phyloP scores from a whole-genome alignment of 306 rosid species.

The Clitoria ternatea region DNA sequence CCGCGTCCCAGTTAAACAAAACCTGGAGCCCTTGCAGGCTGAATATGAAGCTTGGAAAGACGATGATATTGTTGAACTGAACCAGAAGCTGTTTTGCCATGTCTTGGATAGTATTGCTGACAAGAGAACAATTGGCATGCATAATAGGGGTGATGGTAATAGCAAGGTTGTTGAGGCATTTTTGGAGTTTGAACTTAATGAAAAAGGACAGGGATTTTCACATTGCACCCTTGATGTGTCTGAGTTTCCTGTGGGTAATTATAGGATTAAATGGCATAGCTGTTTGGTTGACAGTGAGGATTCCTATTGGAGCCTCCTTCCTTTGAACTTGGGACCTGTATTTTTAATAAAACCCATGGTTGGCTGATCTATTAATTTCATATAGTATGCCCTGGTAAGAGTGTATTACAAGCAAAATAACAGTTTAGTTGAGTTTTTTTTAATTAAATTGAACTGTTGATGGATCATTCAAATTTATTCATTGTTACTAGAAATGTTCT shows the following conservation, averaged over 20 bases:
- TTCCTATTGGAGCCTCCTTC: slow-evolving; percentile 52
- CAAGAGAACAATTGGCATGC: background rate
- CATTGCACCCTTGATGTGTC: slow-evolving; percentile 66
- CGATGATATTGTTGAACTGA: background rate
- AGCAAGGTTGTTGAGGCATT: slow-evolving; percentile 29
- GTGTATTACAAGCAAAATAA: no score
- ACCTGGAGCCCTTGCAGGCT: background rate
- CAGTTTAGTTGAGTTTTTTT: no score
- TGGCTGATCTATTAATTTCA: slow-evolving; percentile 3
- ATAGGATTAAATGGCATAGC: slow-evolving; percentile 60
- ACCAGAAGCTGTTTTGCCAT: slow-evolving; percentile 20
- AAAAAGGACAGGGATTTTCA: slow-evolving; percentile 64
- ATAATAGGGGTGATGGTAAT: background rate
- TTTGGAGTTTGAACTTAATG: slow-evolving; percentile 36
- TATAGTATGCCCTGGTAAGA: background rate
- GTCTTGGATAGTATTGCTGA: slow-evolving; percentile 28
- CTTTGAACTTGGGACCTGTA: slow-evolving; percentile 54
- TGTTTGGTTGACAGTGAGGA: slow-evolving; percentile 48
- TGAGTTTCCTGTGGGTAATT: slow-evolving; percentile 48
- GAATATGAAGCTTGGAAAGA: slow-evolving; percentile 13
- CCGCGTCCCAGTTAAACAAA: background rate
- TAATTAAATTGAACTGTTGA: no score
- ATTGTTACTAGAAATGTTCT: background rate
- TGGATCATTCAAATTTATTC: no score
- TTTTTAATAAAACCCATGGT: slow-evolving; percentile 28